Percentiles rank a stretch among this genome's conserved stretches.
These are phyloP conservation scores for Nannochloropsis gaditana DNA, from an alignment of 108 stramenopile genomes.

Conservation along the genomic window DNA sequence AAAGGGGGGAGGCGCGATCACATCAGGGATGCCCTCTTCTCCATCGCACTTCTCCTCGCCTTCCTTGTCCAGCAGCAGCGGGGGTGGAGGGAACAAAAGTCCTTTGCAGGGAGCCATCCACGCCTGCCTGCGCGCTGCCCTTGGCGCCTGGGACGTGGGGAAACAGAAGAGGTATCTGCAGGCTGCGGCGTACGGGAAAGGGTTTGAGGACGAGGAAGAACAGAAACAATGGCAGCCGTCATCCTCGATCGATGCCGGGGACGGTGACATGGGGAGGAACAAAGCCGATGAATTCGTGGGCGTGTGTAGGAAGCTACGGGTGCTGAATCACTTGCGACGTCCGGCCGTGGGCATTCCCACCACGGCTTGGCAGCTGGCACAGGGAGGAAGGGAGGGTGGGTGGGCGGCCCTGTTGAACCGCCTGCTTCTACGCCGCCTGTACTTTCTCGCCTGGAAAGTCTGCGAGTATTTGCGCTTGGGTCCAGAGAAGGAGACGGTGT, in stretches of 20 bases:
- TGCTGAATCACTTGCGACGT: constrained; percentile 72
- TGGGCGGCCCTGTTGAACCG: constrained; percentile 44
- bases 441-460: constrained; percentile 50
- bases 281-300: constrained; percentile 47
- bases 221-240: neutral
- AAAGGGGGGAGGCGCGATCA: neutral
- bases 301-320: constrained; percentile 68
- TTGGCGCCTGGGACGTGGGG: constrained; percentile 72
- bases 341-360: constrained; percentile 68
- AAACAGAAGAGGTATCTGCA: constrained; percentile 78
- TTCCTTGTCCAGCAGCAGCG: neutral
- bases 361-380: constrained; percentile 64
- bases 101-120: constrained; percentile 61
- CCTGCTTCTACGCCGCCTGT: constrained; percentile 39
- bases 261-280: neutral
- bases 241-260: constrained; percentile 57
- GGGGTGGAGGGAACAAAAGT: neutral
- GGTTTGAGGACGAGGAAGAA: constrained; percentile 54
- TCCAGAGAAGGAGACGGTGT: constrained; percentile 40
- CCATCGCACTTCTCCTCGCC: neutral
- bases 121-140: constrained; percentile 75
- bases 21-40: neutral
- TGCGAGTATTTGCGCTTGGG: constrained; percentile 47
- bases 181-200: constrained; percentile 86
- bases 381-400: constrained; percentile 49